Evolutionary conservation across 176 grass and related monocot species (phyloP).

Genomic region (Oryza officinalis): DNA sequence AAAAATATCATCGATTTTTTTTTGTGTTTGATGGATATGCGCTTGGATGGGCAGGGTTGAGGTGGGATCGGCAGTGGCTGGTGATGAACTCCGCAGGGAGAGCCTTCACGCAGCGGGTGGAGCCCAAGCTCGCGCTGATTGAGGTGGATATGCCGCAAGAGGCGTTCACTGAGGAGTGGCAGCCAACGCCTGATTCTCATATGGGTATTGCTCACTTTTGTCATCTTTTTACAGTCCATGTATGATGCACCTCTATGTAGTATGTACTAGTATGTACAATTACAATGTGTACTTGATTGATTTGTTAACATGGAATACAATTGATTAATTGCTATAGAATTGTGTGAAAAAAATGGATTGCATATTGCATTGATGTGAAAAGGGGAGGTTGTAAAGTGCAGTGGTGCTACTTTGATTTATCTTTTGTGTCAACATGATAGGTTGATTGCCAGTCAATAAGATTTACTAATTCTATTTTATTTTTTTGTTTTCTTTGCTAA

Average conservation of each 20-base stretch:
- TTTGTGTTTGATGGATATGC: neutral
- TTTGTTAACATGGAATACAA: neutral
- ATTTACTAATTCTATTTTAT: neutral
- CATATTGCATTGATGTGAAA: neutral
- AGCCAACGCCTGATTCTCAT: constrained; percentile 47
- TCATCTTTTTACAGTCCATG: neutral
- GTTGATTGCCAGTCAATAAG: neutral
- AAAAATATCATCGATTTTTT: neutral
- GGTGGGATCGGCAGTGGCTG: constrained; percentile 87
- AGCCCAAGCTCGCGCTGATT: constrained; percentile 80
- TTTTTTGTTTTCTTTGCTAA: neutral
- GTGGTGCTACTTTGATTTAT: neutral
- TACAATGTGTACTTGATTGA: neutral
- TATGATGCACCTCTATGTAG: neutral
- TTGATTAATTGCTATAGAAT: neutral
- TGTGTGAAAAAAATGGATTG: neutral
- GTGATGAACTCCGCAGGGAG: constrained; percentile 72
- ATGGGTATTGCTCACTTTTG: constrained; percentile 46
- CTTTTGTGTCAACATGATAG: neutral
- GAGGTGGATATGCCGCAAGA: constrained; percentile 58
- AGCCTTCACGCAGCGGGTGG: constrained; percentile 70
- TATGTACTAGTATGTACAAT: neutral
- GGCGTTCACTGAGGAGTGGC: constrained; percentile 68
- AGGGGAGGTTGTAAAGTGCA: neutral
- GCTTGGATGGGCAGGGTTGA: constrained; percentile 51